Evolutionary conservation across 2,329 filamentous ascomycete genomes (phyloP).

Genomic region (Epichloe aotearoae): DNA sequence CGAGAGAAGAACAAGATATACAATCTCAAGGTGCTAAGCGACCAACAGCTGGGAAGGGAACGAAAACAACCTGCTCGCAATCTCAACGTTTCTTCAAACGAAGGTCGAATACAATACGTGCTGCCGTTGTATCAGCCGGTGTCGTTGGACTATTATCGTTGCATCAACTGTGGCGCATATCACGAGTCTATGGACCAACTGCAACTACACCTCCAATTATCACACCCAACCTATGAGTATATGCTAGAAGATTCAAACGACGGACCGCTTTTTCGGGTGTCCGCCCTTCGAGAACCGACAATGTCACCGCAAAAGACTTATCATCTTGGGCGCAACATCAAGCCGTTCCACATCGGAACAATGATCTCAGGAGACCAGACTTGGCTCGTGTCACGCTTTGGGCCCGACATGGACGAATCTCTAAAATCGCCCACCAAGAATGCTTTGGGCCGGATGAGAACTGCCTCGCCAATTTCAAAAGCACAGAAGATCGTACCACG

Average conservation of each 20-base stretch:
- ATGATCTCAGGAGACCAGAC: slow-evolving; percentile 32
- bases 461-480: slow-evolving; percentile 11
- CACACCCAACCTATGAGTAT: slow-evolving; percentile 33
- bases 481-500: slow-evolving; percentile 6
- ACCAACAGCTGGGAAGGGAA: slow-evolving; percentile 41
- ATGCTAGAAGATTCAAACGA: slow-evolving; percentile 23
- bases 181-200: slow-evolving; percentile 36
- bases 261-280: slow-evolving; percentile 27
- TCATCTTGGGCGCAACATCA: slow-evolving; percentile 28
- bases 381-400: slow-evolving; percentile 30
- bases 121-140: slow-evolving; percentile 31
- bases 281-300: slow-evolving; percentile 15
- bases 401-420: slow-evolving; percentile 18
- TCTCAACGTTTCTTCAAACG: slow-evolving; percentile 16
- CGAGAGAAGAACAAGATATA: slow-evolving; percentile 39
- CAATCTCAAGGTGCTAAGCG: slow-evolving; percentile 46
- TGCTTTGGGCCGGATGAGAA: slow-evolving; percentile 11
- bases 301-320: slow-evolving; percentile 23
- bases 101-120: slow-evolving; percentile 33
- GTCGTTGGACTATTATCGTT: slow-evolving; percentile 34
- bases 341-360: slow-evolving; percentile 31
- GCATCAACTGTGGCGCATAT: slow-evolving; percentile 35
- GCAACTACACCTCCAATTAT: slow-evolving; percentile 31
- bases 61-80: slow-evolving; percentile 25
- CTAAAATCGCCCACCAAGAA: slow-evolving; percentile 13